These are phyloP conservation scores for Vanderwaltozyma polyspora DNA, from an alignment of 805 yeast species.

Conservation along the genomic window DNA sequence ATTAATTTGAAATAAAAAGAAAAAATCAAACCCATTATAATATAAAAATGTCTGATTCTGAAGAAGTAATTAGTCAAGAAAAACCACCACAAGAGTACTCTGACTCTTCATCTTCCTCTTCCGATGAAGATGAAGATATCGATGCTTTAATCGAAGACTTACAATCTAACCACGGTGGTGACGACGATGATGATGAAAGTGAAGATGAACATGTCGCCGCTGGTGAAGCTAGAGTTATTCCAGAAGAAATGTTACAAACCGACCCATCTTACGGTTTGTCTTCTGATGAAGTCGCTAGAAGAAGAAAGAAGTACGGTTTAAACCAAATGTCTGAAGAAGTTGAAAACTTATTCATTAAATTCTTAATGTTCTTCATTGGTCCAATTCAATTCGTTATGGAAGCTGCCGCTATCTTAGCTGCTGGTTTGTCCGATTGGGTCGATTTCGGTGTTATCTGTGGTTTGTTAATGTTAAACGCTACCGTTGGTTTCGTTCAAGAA, in stretches of 20 bases:
- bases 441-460: conserved; percentile 97
- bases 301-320: conserved; percentile 84
- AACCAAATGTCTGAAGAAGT: conserved; percentile 87
- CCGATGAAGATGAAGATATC: conserved; percentile 48
- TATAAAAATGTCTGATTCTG: conserved; percentile 4
- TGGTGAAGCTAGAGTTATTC: conserved; percentile 61
- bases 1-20: background rate
- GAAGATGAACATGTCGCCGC: conserved; percentile 35
- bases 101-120: conserved; percentile 3
- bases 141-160: conserved; percentile 67
- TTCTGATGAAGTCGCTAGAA: conserved; percentile 62
- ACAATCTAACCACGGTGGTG: conserved; percentile 48
- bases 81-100: conserved; percentile 6
- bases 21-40: background rate
- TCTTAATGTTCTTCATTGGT: conserved; percentile 80
- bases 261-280: conserved; percentile 69
- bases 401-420: conserved; percentile 91
- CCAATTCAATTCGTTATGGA: conserved; percentile 97
- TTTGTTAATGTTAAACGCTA: conserved; percentile 74
- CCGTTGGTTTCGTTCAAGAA: conserved; percentile 94
- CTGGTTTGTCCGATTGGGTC: conserved; percentile 96
- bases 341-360: conserved; percentile 69
- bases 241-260: conserved; percentile 76
- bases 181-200: conserved; percentile 36
- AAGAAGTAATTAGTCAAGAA: conserved; percentile 4